A percentile compares a stretch with the other conserved stretches of the same genome.
These are phyloP conservation scores for Crithidia brevicula DNA, from an alignment of 208 protist genomes.

Conservation along the genomic window DNA sequence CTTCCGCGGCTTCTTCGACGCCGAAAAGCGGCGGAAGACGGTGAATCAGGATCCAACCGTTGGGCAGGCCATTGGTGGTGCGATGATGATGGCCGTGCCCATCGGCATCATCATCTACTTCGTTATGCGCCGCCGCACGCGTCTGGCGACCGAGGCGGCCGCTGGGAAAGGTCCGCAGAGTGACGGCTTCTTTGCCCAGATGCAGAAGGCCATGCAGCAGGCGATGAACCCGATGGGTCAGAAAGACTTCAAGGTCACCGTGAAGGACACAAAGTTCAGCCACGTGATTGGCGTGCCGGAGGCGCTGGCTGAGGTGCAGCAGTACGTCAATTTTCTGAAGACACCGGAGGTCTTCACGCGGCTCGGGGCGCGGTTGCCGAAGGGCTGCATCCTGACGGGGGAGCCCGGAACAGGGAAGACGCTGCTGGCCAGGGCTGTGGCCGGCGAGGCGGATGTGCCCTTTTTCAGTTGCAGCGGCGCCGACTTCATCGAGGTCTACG, in stretches of 20 bases:
- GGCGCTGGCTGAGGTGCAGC: constrained; percentile 94
- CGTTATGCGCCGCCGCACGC: constrained; percentile 46
- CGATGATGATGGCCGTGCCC: constrained; percentile 59
- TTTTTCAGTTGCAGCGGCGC: constrained; percentile 96
- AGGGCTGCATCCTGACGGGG: constrained; percentile 96
- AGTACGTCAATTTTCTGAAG: constrained; percentile 97
- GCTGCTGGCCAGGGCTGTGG: constrained; percentile 91
- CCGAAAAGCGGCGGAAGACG: constrained; percentile 74
- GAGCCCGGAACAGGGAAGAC: constrained; percentile 98
- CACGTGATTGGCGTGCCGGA: constrained; percentile 93
- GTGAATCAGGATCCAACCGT: constrained; percentile 72
- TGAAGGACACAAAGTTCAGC: constrained; percentile 82
- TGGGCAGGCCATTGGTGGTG: constrained; percentile 57
- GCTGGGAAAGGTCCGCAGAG: constrained; percentile 27
- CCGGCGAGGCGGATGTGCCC: constrained; percentile 92
- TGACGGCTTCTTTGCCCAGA: constrained; percentile 45
- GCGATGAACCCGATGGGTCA: constrained; percentile 71
- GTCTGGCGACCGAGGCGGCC: constrained; percentile 26
- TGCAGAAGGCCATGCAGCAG: constrained; percentile 71
- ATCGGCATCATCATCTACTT: constrained; percentile 70
- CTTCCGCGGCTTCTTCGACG: constrained; percentile 85
- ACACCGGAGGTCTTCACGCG: constrained; percentile 93
- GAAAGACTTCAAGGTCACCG: constrained; percentile 76
- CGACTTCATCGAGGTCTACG: constrained; percentile 98
- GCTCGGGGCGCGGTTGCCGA: constrained; percentile 96